Evolutionary conservation across 2,329 filamentous ascomycete species (phyloP), one percentile per base, ranked within the genome.

Genomic region (Ciborinia camelliae): DNA sequence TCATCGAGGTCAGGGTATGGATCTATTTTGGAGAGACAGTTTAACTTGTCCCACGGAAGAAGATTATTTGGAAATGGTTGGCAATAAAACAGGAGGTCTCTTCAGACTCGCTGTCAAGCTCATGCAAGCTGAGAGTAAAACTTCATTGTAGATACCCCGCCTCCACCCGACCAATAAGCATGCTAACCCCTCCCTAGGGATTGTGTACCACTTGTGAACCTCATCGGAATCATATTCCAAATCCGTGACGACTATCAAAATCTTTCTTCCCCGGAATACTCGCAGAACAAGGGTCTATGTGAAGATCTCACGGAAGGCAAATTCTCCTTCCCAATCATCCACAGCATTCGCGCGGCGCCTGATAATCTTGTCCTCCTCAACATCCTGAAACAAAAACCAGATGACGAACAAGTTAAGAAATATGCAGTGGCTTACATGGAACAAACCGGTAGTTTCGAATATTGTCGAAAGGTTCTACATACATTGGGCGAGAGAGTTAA

Each of bases 261-360:
- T 76, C 86, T 99, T 51, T 85, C 83, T 37, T 85, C 82, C 23
- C 80, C 79, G n/a, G 82, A 87, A 73, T 97, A 97, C 81, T 88
- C 87, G 45, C 82, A 89, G 69, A 94, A 96, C 77, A 98, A 98
- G 80, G 95, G 94, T 58, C 85, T 97, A 71, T 96, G 91, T 77
- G 94, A 98, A 80, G 95, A 98, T 77, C 79, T 98, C 71, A 97
- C 92, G 0, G 95, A 98, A 79, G 94, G 94, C 68, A 98, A 98
- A 82, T 97, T 97, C 80, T 94, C 90, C 32, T 97, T 97, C 76
- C 92, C 93, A 48, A 88, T 98, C 73, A 97, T 98, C 73, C 94
- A 98, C 79, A 90, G 90, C 76, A 96, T 98, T 71, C 90, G 91
- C 66, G 80, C 89, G 66, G 85, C 92, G 74, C 90, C 86, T 23